Evolutionary conservation across 2,329 filamentous ascomycete genomes (phyloP), one percentile per base, ranked within the genome.

Genomic region (Capronia americana): DNA sequence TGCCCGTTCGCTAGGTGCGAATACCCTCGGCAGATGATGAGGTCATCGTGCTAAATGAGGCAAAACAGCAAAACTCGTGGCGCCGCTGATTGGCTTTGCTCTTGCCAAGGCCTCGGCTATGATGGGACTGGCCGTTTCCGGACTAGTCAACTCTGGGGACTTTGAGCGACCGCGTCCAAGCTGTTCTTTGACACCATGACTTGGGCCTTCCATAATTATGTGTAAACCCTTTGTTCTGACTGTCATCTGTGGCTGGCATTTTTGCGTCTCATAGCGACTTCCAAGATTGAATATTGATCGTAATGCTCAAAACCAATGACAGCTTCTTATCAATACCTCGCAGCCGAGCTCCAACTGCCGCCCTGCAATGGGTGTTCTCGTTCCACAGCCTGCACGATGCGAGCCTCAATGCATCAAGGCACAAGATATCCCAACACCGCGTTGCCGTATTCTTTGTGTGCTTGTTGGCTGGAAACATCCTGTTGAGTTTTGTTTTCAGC

Each of bases 131-230:
- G 48, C 48, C 24, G 23, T 10, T 51, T 51, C 48, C 23, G 48
- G 10, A 51, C 24, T 51, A 51, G 48, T 51, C 48, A 23, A 50
- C 11, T 50, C n/a, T 23, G 46, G 46, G 46, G 20, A 51, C 12
- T 8, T 14, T 1, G 10, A 30, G 28, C 12, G 38, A 6, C 38
- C 6, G 0, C 38, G 4, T 41, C 17, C 14, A 44, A 44, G 5
- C 38, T 44, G 38, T 44, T 44, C 38, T 44, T 44, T 44, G 38
- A 44, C 38, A n/a, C 17, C 4, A n/a, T 17, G 34, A 38, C 10
- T 51, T 51, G 20, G 24, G 0, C 48, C 48, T 26, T 51, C 20
- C 24, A 23, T 10, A 51, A n/a, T 46, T 46, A 48, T n/a, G n/a
- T n/a, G n/a, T 51, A 8, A n/a, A n/a, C 14, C 23, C 48, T 26